Conservation (phyloP, 1,284 basidiomycete genomes). For the Pisolithus thermaeus region DNA sequence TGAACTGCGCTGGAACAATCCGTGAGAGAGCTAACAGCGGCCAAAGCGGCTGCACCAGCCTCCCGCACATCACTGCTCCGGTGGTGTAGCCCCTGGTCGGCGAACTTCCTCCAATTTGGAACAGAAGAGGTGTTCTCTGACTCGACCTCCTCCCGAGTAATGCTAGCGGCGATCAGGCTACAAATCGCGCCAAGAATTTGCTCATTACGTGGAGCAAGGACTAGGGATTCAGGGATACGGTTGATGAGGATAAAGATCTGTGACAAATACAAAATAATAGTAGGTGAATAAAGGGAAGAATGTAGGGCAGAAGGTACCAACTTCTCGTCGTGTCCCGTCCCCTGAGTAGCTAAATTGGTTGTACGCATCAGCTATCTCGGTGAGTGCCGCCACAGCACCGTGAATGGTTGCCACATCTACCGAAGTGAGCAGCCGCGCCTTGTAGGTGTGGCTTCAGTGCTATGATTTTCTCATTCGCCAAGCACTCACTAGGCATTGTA, state of each 20-base stretch:
- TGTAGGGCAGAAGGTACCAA: conserved; percentile 15
- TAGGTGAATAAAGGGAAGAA: conserved; percentile 4
- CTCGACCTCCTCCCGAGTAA: conserved; percentile 53
- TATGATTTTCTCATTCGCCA: conserved; percentile 4
- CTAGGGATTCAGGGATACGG: conserved; percentile 46
- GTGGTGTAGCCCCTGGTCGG: conserved; percentile 73
- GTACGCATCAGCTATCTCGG: conserved; percentile 61
- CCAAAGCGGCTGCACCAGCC: conserved; percentile 62
- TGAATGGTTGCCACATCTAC: conserved; percentile 74
- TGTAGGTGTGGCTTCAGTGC: conserved; percentile 10
- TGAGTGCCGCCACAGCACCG: conserved; percentile 73
- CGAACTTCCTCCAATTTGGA: conserved; percentile 60
- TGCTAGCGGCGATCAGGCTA: conserved; percentile 59
- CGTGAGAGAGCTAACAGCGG: conserved; percentile 57
- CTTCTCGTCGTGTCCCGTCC: conserved; percentile 34
- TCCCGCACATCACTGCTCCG: conserved; percentile 65
- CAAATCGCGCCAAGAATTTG: conserved; percentile 74
- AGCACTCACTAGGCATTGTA: conserved; percentile 44
- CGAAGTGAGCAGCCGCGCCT: conserved; percentile 59
- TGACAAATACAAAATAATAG: not conserved
- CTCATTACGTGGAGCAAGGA: conserved; percentile 71
- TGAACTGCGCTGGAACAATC: conserved; percentile 58
- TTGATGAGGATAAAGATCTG: conserved; percentile 57
- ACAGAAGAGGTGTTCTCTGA: conserved; percentile 35
- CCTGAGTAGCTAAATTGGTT: conserved; percentile 25